Evolutionary conservation across 768 basidiomycete genomes (phyloP), one percentile per base, ranked within the genome.

Genomic region (Auricularia sp.): DNA sequence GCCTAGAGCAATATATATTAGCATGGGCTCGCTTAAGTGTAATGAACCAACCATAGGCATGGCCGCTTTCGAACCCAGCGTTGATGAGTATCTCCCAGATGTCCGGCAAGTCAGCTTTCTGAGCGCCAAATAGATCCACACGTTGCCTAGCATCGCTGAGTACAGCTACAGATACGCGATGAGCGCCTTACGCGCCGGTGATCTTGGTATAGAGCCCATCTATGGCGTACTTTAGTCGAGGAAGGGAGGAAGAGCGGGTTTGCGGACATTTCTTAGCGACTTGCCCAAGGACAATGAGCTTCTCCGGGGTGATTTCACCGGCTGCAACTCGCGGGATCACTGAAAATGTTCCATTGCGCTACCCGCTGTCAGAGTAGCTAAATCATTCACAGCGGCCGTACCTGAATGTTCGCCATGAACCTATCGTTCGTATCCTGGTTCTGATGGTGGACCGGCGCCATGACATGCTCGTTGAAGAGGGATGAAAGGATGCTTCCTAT

Each of bases 1-100:
- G 66, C 87, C 39, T 42, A 29, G 29, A 29, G 29, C 29, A 29
- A 29, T 29, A 29, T 29, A 29, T 29, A 29, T 29, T 29, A 29
- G 29, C 29, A 29, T 29, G 29, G 29, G 29, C 29, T 29, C 29
- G 29, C 29, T 29, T 29, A 29, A 29, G 29, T 29, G 29, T 29
- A 29, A 29, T 29, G 29, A 42, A 42, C 39, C 39, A 42, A 42
- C 39, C 88, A 70, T 90, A 90, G 0, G 85, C 89, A 69, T 89
- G 88, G 1, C 89, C 88, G 44, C 85, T 87, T 73, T 90, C 87
- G 68, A 91, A 87, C 7, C 88, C 88, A 3, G 85, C 86, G 3
- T 75, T 73, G 64, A 82, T 77, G 5, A 89, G 81, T 68, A 44
- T 64, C 56, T 66, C 84, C 88, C 82, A 83, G 34, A 89, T 89